Evolutionary conservation across 1,284 basidiomycete genomes (phyloP).

Genomic region (Rhodotorula sp.): DNA sequence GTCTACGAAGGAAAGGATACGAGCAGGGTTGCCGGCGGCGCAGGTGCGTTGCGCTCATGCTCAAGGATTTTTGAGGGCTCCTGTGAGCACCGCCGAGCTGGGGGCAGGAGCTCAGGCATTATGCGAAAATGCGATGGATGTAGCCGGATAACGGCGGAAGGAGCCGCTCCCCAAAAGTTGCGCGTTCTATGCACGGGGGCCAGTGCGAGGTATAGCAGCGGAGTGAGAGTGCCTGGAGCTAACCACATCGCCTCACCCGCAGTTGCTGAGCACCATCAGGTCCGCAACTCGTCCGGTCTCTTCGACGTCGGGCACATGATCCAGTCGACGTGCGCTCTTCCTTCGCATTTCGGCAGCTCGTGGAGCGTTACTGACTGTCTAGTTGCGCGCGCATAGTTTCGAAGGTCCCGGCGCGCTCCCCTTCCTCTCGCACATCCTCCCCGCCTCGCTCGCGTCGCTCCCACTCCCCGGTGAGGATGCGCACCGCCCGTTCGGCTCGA

Average conservation of each 20-base stretch:
- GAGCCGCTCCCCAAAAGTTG: too few relatives aligned
- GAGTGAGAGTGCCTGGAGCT: background rate
- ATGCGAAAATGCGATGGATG: too few relatives aligned
- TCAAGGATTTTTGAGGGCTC: fast-evolving
- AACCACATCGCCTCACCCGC: slow-evolving; percentile 1
- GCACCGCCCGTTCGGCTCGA: slow-evolving; percentile 61
- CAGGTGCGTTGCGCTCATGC: slow-evolving; percentile 58
- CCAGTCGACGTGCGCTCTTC: slow-evolving; percentile 47
- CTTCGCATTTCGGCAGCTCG: background rate
- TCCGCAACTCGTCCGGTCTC: slow-evolving; percentile 77
- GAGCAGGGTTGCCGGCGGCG: slow-evolving; percentile 60
- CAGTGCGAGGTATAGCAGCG: too few relatives aligned
- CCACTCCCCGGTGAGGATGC: slow-evolving; percentile 62
- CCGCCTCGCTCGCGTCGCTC: slow-evolving; percentile 79
- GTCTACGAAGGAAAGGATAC: slow-evolving; percentile 63
- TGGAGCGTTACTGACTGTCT: background rate
- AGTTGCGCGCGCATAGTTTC: slow-evolving; percentile 41
- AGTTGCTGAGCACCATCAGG: slow-evolving; percentile 92
- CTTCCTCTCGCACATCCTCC: slow-evolving; percentile 52
- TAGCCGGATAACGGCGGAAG: too few relatives aligned
- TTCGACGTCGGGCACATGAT: slow-evolving; percentile 99
- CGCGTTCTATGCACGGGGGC: too few relatives aligned
- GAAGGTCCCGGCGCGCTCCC: slow-evolving; percentile 50
- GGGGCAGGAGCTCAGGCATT: too few relatives aligned
- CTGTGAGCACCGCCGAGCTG: too few relatives aligned